Evolutionary conservation across 768 basidiomycete genomes (phyloP).

Genomic region (Tephrocybe sp.): DNA sequence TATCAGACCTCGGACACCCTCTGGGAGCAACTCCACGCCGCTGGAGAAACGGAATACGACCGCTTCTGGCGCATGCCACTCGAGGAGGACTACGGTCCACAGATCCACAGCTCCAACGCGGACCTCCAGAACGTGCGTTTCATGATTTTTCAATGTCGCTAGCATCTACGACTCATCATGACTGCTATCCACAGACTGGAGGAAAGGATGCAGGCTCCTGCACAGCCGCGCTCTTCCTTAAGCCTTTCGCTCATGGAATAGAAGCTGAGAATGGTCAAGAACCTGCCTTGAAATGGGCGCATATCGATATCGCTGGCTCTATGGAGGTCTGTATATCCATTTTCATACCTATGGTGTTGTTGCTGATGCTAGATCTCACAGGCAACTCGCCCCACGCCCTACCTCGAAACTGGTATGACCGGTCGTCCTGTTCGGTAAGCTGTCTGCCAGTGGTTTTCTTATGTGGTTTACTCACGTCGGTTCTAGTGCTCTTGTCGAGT

Average conservation of each 20-base stretch:
- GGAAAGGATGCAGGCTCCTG: slow-evolving; percentile 71
- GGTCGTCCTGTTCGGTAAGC: slow-evolving; percentile 76
- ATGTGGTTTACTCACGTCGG: not conserved
- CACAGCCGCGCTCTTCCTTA: slow-evolving; percentile 88
- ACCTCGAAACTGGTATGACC: slow-evolving; percentile 77
- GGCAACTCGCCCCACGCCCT: slow-evolving; percentile 55
- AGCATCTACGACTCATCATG: not conserved
- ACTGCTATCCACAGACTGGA: slow-evolving; percentile 49
- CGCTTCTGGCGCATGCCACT: slow-evolving; percentile 92
- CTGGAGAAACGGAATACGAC: slow-evolving; percentile 76
- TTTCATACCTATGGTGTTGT: not conserved
- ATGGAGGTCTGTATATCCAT: slow-evolving; percentile 58
- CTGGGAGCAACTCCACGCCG: slow-evolving; percentile 66
- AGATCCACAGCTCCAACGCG: slow-evolving; percentile 77
- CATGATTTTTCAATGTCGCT: not conserved
- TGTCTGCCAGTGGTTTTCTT: not conserved
- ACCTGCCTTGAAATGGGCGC: slow-evolving; percentile 75
- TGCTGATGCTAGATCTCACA: slow-evolving; percentile 18
- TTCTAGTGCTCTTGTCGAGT: slow-evolving; percentile 40
- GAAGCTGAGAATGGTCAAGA: slow-evolving; percentile 59
- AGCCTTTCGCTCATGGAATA: slow-evolving; percentile 76
- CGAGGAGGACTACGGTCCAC: slow-evolving; percentile 75
- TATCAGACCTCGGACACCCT: slow-evolving; percentile 69
- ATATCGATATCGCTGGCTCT: slow-evolving; percentile 79
- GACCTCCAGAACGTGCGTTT: slow-evolving; percentile 73